These are phyloP conservation scores for Ophioceras dolichostomum DNA, from an alignment of 2,329 filamentous ascomycete genomes.

Conservation along the genomic window DNA sequence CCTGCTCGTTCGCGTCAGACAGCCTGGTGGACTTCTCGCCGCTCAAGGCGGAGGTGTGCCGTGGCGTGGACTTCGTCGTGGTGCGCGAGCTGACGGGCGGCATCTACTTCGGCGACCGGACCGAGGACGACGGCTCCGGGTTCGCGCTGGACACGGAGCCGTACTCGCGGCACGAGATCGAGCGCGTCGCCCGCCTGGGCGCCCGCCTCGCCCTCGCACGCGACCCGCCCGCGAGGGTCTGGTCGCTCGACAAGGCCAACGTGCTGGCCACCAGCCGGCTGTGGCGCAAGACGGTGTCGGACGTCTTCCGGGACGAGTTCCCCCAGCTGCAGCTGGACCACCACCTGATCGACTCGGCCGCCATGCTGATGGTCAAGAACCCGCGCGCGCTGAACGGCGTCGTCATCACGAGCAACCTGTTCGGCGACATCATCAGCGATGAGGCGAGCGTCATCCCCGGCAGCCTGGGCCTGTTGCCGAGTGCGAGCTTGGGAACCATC, in stretches of 20 bases:
- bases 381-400: conserved; percentile 79
- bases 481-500: conserved; percentile 74
- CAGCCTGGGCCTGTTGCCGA: conserved; percentile 76
- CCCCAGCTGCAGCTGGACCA: conserved; percentile 74
- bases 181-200: conserved; percentile 74
- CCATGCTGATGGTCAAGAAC: conserved; percentile 96
- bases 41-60: conserved; percentile 74
- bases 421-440: conserved; percentile 92
- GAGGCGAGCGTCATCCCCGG: conserved; percentile 93
- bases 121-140: conserved; percentile 64
- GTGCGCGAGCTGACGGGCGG: conserved; percentile 86
- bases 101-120: conserved; percentile 89
- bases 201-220: conserved; percentile 69
- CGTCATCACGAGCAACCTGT: conserved; percentile 85
- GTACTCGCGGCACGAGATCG: conserved; percentile 75
- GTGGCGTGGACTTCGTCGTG: conserved; percentile 83
- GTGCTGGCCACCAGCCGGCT: conserved; percentile 70
- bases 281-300: conserved; percentile 78
- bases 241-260: conserved; percentile 91
- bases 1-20: conserved; percentile 90
- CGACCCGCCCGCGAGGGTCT: conserved; percentile 65
- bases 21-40: conserved; percentile 75
- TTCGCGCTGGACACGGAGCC: conserved; percentile 74
- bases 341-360: conserved; percentile 91
- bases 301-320: conserved; percentile 81